These are phyloP conservation scores for Populus euphratica DNA, from an alignment of 345 rosid genomes.

Conservation along the genomic window DNA sequence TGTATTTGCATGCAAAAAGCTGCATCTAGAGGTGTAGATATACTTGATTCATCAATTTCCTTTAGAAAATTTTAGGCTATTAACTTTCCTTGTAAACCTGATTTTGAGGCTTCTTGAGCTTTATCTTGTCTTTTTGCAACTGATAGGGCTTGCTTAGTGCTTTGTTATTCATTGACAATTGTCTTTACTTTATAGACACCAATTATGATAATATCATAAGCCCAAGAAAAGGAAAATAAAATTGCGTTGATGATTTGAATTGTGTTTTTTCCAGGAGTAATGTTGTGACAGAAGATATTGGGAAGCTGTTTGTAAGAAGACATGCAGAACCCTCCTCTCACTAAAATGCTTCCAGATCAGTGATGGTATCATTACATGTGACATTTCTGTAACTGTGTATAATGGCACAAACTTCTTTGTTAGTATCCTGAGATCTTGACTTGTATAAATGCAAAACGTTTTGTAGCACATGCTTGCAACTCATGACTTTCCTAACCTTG, in stretches of 20 bases:
- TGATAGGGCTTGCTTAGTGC: not conserved
- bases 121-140: not conserved
- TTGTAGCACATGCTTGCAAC: not conserved
- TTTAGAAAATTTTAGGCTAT: not conserved
- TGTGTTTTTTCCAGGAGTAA: conserved; percentile 60
- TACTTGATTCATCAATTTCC: not conserved
- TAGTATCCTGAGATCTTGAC: not conserved
- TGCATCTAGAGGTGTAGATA: not conserved
- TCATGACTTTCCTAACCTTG: not conserved
- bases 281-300: conserved; percentile 86
- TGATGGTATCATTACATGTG: not conserved
- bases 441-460: conserved; percentile 16
- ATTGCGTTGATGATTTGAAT: conserved; percentile 13
- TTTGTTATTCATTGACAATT: not conserved
- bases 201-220: not conserved
- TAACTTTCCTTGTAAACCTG: not conserved
- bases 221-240: not conserved
- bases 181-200: not conserved
- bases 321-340: conserved; percentile 40
- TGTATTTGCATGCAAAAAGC: not conserved
- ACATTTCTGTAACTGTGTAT: conserved; percentile 16
- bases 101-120: not conserved
- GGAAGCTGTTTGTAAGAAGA: conserved; percentile 70
- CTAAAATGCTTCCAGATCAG: conserved; percentile 22
- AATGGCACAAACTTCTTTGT: not conserved